Conservation (phyloP, 495 filamentous ascomycete species). For the Astrothelium subdiscretum region DNA sequence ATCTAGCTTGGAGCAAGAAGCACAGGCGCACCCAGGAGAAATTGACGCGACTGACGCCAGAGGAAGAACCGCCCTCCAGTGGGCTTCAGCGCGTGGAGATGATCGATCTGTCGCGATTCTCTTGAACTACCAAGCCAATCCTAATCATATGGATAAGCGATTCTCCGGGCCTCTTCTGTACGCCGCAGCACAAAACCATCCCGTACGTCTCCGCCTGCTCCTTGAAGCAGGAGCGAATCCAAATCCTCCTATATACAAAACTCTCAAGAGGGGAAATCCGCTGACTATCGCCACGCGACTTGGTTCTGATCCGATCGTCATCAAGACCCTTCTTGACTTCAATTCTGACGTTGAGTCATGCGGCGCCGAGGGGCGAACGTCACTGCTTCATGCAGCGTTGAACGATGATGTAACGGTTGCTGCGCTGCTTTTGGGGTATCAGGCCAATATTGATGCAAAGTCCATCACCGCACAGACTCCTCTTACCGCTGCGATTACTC, state of each 20-base stretch:
- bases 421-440: slow-evolving; percentile 31
- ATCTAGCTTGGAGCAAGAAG: slow-evolving; percentile 16
- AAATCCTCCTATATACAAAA: slow-evolving; percentile 10
- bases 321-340: slow-evolving; percentile 27
- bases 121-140: slow-evolving; percentile 20
- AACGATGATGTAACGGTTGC: slow-evolving; percentile 28
- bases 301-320: slow-evolving; percentile 9
- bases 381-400: slow-evolving; percentile 31
- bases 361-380: slow-evolving; percentile 22
- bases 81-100: slow-evolving; percentile 26
- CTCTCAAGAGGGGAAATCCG: slow-evolving; percentile 19
- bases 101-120: slow-evolving; percentile 13
- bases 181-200: slow-evolving; percentile 17
- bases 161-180: slow-evolving; percentile 9
- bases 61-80: slow-evolving; percentile 28
- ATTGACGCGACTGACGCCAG: slow-evolving; percentile 15
- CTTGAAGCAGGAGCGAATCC: slow-evolving; percentile 26
- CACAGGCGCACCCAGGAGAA: slow-evolving; percentile 14
- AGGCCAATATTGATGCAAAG: slow-evolving; percentile 31
- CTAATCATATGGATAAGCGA: slow-evolving; percentile 21
- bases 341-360: slow-evolving; percentile 19
- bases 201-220: slow-evolving; percentile 20
- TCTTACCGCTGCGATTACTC: slow-evolving; percentile 16
- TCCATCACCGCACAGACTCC: slow-evolving; percentile 13
- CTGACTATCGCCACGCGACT: slow-evolving; percentile 21